These are phyloP conservation scores for Cicer yamashitae DNA, from an alignment of 306 rosid genomes.

Conservation along the genomic window DNA sequence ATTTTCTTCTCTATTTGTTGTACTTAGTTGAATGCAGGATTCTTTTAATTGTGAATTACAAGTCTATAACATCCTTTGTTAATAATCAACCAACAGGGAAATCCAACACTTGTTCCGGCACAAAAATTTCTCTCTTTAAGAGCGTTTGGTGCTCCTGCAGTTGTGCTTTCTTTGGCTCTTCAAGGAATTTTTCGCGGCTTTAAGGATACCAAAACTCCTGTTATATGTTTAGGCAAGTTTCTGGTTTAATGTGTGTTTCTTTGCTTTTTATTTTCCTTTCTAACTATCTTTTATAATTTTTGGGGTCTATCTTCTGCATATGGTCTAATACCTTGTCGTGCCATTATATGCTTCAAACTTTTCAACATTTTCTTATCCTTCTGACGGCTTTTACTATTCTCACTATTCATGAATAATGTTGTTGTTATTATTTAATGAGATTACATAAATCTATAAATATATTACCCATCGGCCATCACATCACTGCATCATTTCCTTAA, in stretches of 20 bases:
- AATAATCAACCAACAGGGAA: conserved; percentile 58
- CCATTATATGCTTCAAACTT: conserved; percentile 22
- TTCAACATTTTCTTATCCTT: conserved; percentile 25
- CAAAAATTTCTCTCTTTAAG: conserved; percentile 74
- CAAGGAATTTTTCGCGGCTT: conserved; percentile 99
- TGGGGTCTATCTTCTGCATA: conserved; percentile 16
- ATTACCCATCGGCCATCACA: background rate
- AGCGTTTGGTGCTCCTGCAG: conserved; percentile 98
- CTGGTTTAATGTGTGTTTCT: conserved; percentile 27
- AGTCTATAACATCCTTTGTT: background rate
- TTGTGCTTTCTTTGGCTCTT: conserved; percentile 90
- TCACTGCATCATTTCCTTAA: conserved; percentile 19
- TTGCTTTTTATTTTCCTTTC: conserved; percentile 6
- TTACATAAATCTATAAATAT: conserved; percentile 7
- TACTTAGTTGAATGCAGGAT: background rate
- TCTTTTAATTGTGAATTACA: conserved; percentile 16
- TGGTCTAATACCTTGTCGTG: conserved; percentile 39
- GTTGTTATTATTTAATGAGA: background rate
- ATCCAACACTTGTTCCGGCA: conserved; percentile 68
- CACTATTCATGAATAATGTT: background rate
- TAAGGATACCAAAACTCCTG: conserved; percentile 93
- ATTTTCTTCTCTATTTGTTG: background rate
- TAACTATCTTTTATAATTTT: background rate
- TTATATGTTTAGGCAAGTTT: conserved; percentile 85
- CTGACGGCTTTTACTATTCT: conserved; percentile 31